Evolutionary conservation across 179 eudicot species (phyloP).

Genomic region (Vitellaria paradoxa): DNA sequence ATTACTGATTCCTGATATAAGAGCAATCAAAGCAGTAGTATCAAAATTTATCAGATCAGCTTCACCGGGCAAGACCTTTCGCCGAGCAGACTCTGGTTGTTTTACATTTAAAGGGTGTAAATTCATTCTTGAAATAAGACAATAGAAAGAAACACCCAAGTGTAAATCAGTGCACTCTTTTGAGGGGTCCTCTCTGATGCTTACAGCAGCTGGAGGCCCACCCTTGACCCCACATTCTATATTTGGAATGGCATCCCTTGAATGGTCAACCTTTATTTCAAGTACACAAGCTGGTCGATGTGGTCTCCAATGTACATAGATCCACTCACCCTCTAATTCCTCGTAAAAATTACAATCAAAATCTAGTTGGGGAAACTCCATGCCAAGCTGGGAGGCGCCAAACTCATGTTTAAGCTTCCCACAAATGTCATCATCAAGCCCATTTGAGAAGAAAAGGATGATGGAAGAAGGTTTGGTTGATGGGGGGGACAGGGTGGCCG

Average conservation of each 20-base stretch:
- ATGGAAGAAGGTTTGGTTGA: slow-evolving; percentile 56
- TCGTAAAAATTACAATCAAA: slow-evolving; percentile 29
- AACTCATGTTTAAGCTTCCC: slow-evolving; percentile 44
- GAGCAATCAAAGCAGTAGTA: slow-evolving; percentile 85
- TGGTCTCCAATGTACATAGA: slow-evolving; percentile 47
- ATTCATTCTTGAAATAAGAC: slow-evolving; percentile 52
- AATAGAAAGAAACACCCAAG: slow-evolving; percentile 40
- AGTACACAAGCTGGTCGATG: slow-evolving; percentile 47
- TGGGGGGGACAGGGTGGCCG: slow-evolving; percentile 45
- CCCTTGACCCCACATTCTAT: slow-evolving; percentile 19
- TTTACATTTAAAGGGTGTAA: slow-evolving; percentile 32
- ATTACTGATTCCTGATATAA: slow-evolving; percentile 88
- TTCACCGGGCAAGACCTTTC: slow-evolving; percentile 13
- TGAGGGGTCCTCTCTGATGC: slow-evolving; percentile 18
- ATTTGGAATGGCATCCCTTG: slow-evolving; percentile 25
- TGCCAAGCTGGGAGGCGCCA: slow-evolving; percentile 41
- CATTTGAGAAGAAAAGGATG: slow-evolving; percentile 77
- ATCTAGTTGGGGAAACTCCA: slow-evolving; percentile 36
- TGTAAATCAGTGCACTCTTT: slow-evolving; percentile 15
- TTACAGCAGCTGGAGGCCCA: slow-evolving; percentile 8
- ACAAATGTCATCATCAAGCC: slow-evolving; percentile 39
- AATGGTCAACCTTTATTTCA: slow-evolving; percentile 39
- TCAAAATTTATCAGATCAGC: slow-evolving; percentile 74
- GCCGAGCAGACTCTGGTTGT: slow-evolving; percentile 15
- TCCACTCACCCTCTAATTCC: slow-evolving; percentile 71